These are phyloP conservation scores for Manihot esculenta DNA, from an alignment of 441 rosid species.

Conservation along the genomic window DNA sequence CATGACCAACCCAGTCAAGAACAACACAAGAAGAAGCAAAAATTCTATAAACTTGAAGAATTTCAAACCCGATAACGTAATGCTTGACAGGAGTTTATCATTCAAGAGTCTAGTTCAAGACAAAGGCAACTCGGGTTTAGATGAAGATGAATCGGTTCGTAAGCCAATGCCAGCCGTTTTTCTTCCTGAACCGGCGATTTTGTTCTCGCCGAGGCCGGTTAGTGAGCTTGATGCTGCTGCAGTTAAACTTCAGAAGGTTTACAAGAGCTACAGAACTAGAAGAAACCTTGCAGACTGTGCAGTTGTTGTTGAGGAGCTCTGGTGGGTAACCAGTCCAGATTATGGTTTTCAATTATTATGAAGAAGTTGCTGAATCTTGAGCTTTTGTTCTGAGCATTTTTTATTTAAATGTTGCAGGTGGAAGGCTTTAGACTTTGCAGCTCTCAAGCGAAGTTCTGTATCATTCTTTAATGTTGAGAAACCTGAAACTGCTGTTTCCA, in stretches of 20 bases:
- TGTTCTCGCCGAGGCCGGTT: conserved; percentile 63
- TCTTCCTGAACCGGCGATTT: conserved; percentile 47
- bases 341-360: neutral
- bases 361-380: too few species aligned
- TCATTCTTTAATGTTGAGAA: conserved; percentile 83
- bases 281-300: conserved; percentile 96
- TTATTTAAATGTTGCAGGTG: conserved; percentile 48
- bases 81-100: conserved; percentile 43
- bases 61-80: conserved; percentile 45
- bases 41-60: conserved; percentile 47
- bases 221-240: conserved; percentile 87
- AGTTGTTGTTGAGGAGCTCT: conserved; percentile 81
- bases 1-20: conserved; percentile 32
- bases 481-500: conserved; percentile 82
- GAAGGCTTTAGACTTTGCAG: conserved; percentile 94
- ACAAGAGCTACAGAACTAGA: conserved; percentile 84
- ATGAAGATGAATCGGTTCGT: conserved; percentile 22
- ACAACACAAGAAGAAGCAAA: conserved; percentile 24
- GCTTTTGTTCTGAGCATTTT: too few species aligned
- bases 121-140: conserved; percentile 13
- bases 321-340: conserved; percentile 39
- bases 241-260: conserved; percentile 75
- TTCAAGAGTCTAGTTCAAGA: conserved; percentile 46
- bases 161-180: conserved; percentile 33
- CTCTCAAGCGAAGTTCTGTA: conserved; percentile 80